Evolutionary conservation across 2,329 filamentous ascomycete genomes (phyloP), one percentile per base, ranked within the genome.

Genomic region (Gyromitra esculenta): DNA sequence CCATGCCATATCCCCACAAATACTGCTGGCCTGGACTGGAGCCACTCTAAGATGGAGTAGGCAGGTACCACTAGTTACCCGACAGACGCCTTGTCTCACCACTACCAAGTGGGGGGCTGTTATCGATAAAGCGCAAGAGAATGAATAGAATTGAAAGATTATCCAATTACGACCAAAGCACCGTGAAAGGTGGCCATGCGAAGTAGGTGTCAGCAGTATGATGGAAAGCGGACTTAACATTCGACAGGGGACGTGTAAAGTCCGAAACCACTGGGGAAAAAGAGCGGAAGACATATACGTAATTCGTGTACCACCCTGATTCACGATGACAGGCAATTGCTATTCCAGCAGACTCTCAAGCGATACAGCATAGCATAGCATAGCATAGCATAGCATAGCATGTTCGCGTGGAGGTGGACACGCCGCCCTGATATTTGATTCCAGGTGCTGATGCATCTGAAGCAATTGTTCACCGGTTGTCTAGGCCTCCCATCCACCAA

Each of bases 221-320:
- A 60, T 50, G 21, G 43, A 31, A 54, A 52, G 11, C 57, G 45
- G 67, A 54, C 11, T 70, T 63, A 63, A 43, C 57, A 31, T 21
- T 37, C 31, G 48, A 35, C 67, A 71, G 35, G 31, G 68, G 25
- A 31, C 25, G 25, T 56, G 68, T 64, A 71, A 71, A 71, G 68
- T 71, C 68, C 68, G 68, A 71, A 64, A 71, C 68, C 3, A 31
- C 6, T 31, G 48, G 63, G 25, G 25, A 31, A 39, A 13, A 18
- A 13, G 45, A 18, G 6, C 31, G 39, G 48, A 18, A 21, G 21
- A 13, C 41, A 50, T 25, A 37, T 54, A 52, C 52, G 37, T 68
- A 54, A 31, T 35, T 31, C 25, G 25, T 43, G 8, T 43, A 15
- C 18, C 48, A 71, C 45, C 50, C 59, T 21, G 6, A 59, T 31